Percentiles rank a stretch among this genome's conserved stretches.
Evolutionary conservation across 2,329 filamentous ascomycete genomes (phyloP).

Genomic region (Nigrospora sphaerica): DNA sequence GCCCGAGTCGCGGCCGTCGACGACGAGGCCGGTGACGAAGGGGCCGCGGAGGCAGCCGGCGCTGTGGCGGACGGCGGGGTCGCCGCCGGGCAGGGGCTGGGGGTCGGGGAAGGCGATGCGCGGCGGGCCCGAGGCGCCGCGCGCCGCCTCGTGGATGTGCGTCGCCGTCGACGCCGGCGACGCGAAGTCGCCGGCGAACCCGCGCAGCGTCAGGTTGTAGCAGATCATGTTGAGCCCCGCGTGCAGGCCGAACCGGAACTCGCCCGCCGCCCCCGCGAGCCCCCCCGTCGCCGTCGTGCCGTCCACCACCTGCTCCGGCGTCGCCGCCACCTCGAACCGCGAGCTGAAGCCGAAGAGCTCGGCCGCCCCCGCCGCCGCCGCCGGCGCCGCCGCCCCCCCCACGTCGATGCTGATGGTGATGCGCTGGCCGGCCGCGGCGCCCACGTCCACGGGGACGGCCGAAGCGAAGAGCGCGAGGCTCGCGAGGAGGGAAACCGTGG

Average conservation of each 20-base stretch:
- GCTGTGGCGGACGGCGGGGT: slow-evolving; percentile 22
- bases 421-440: no score
- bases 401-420: no score
- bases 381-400: no score
- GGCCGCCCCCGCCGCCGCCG: no score
- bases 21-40: slow-evolving; percentile 24
- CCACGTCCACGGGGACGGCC: no score
- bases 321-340: slow-evolving; percentile 38
- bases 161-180: slow-evolving; percentile 45
- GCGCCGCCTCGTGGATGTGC: slow-evolving; percentile 43
- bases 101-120: slow-evolving; percentile 46
- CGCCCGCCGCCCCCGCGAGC: slow-evolving; percentile 34
- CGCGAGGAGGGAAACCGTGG: no score
- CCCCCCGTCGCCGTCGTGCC: slow-evolving; percentile 30
- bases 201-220: slow-evolving; percentile 43
- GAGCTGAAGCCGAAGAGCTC: slow-evolving; percentile 32
- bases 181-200: slow-evolving; percentile 41
- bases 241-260: slow-evolving; percentile 48
- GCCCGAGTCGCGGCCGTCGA: slow-evolving; percentile 22
- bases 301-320: slow-evolving; percentile 41
- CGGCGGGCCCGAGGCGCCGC: slow-evolving; percentile 40
- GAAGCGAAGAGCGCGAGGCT: no score
- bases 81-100: slow-evolving; percentile 17
- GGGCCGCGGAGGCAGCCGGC: slow-evolving; percentile 33
- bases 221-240: slow-evolving; percentile 32